Percentiles rank a stretch among this genome's conserved stretches.
Conservation (phyloP, 139 green algal species). For the Chloropicon primus region DNA sequence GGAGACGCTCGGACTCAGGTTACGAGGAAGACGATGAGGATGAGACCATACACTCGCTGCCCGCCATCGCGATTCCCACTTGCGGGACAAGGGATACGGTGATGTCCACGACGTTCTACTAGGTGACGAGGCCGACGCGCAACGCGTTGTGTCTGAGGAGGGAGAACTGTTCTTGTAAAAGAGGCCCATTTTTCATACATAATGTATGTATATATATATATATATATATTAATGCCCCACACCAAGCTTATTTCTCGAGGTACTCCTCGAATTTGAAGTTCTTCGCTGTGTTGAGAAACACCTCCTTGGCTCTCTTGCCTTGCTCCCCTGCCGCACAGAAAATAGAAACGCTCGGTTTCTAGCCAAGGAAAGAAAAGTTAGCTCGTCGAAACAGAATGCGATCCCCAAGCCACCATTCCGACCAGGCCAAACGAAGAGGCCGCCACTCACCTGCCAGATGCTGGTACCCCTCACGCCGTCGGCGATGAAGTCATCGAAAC, state of each 20-base stretch:
- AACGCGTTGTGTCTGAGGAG: too few species aligned
- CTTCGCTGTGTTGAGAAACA: neutral
- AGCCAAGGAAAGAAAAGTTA: too few species aligned
- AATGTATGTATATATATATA: neutral
- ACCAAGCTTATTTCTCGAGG: neutral
- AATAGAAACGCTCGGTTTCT: neutral
- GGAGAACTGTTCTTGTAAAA: too few species aligned
- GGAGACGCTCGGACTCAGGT: too few species aligned
- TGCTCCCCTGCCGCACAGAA: neutral
- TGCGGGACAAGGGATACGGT: neutral
- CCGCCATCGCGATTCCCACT: neutral
- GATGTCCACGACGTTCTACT: neutral
- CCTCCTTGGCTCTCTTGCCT: neutral
- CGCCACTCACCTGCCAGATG: too few species aligned
- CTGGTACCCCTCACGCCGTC: slow-evolving; percentile 21
- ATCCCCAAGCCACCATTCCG: too few species aligned
- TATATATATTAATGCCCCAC: neutral
- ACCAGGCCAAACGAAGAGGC: too few species aligned
- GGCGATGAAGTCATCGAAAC: slow-evolving; percentile 27
- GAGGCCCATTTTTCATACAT: neutral
- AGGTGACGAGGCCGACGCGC: too few species aligned
- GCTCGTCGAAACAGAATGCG: too few species aligned
- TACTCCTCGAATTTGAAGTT: neutral
- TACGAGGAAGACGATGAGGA: neutral
- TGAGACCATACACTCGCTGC: neutral